phyloP scores from a whole-genome alignment of 306 rosid species.

The Begonia peltatifolia region DNA sequence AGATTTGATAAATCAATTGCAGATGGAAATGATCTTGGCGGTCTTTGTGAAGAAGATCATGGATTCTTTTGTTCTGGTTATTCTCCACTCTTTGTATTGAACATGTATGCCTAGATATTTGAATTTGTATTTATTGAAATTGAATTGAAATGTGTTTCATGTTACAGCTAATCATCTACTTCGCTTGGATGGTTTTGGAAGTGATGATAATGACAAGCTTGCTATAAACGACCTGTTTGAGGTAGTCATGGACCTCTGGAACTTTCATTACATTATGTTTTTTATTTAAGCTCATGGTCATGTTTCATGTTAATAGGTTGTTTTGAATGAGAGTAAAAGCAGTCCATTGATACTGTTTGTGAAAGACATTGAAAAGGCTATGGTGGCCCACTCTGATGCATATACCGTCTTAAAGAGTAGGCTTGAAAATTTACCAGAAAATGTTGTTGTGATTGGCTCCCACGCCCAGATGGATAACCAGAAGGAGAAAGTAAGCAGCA shows the following conservation, averaged over 20 bases:
- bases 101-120: slow-evolving; percentile 5
- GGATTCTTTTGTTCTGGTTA: slow-evolving; percentile 92
- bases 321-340: slow-evolving; percentile 44
- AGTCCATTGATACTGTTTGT: slow-evolving; percentile 60
- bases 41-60: slow-evolving; percentile 71
- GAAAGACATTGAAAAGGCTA: slow-evolving; percentile 79
- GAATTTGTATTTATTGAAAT: slow-evolving; percentile 3
- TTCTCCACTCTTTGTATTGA: slow-evolving; percentile 13
- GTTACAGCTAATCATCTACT: slow-evolving; percentile 55
- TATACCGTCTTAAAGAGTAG: slow-evolving; percentile 43
- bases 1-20: slow-evolving; percentile 86
- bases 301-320: slow-evolving; percentile 35
- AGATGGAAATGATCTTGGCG: slow-evolving; percentile 95
- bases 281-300: slow-evolving; percentile 12
- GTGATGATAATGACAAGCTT: slow-evolving; percentile 67
- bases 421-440: slow-evolving; percentile 58
- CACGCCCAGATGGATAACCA: slow-evolving; percentile 76
- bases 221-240: slow-evolving; percentile 76
- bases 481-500: slow-evolving; percentile 65
- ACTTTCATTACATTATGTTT: slow-evolving; percentile 4
- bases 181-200: slow-evolving; percentile 60
- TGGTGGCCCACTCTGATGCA: slow-evolving; percentile 50
- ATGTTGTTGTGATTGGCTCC: slow-evolving; percentile 80
- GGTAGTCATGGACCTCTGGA: slow-evolving; percentile 25
- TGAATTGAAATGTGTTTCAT: slow-evolving; percentile 6